Conservation (phyloP, 148 eudicot species). For the Mesembryanthemum crystallinum region DNA sequence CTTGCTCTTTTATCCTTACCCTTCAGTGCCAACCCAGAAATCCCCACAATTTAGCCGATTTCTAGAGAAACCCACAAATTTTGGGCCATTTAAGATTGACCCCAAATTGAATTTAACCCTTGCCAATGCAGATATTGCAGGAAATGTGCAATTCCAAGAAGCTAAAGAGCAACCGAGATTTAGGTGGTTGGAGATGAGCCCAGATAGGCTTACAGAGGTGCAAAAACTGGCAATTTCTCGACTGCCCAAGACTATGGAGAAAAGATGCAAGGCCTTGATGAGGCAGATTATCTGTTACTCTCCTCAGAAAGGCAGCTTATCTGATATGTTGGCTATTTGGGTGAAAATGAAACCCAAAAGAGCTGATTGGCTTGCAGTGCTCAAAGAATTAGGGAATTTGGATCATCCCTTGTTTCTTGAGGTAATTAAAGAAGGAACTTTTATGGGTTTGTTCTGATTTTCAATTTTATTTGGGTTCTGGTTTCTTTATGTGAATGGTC, state of each 20-base stretch:
- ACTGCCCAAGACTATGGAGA: slow-evolving; percentile 68
- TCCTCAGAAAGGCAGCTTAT: slow-evolving; percentile 43
- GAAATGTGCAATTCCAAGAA: slow-evolving; percentile 22
- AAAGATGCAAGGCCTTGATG: slow-evolving; percentile 70
- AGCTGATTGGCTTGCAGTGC: slow-evolving; percentile 86
- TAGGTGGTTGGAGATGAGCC: slow-evolving; percentile 50
- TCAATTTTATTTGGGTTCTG: not conserved
- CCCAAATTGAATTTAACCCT: slow-evolving; percentile 12
- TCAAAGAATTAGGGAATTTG: slow-evolving; percentile 65
- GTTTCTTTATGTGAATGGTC: not conserved
- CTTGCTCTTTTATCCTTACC: slow-evolving; percentile 23
- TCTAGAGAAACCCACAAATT: slow-evolving; percentile 22
- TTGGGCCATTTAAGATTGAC: not conserved
- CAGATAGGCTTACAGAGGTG: slow-evolving; percentile 40
- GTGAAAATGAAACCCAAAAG: slow-evolving; percentile 68
- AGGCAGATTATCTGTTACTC: slow-evolving; percentile 71
- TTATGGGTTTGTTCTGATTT: not conserved
- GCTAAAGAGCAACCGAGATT: slow-evolving; percentile 33
- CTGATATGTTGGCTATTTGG: slow-evolving; percentile 61
- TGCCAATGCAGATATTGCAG: slow-evolving; percentile 18
- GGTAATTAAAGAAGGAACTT: slow-evolving; percentile 32
- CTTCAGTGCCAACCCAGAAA: slow-evolving; percentile 11
- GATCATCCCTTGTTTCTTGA: slow-evolving; percentile 61
- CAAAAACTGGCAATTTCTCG: slow-evolving; percentile 50
- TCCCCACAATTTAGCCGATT: not conserved